Base-by-base conservation (phyloP, 331 rosid genomes). In the Phaseolus coccineus region DNA sequence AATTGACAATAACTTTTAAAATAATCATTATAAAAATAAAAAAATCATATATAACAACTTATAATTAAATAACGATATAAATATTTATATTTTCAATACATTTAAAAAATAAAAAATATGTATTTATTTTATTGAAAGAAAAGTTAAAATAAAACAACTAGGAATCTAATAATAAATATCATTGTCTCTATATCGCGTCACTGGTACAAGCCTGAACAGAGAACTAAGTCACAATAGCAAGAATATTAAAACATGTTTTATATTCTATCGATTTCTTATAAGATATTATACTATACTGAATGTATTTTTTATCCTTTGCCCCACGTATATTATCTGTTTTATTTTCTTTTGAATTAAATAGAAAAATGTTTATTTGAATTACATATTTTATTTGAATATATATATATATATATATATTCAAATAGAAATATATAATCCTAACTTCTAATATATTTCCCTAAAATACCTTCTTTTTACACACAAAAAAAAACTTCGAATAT, bases 41-140 rank as follows among this genome's bases (percentile, higher is more conserved):
- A 37, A 37, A 5, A 40, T 40, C 11, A 19, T 53, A 8, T 19
- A 53, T 8, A 7, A 16, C 19, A 16, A 51, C 2, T 19, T 53
- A 22, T 53, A 19, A 19, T n/a, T 52, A 4, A 6, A 16, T 16
- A 2, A n/a, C 11, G 19, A 52, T 6, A 52, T 14, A 50, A 50
- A 47, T 14, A 50, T 14, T 48, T 13, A 50, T 5, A 50, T 15
- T 27, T 6, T 22, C 16, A 46, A 7, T 68, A 13, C 13, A 9
- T 44, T 67, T 39, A 1, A 7, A 39, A 6, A 6, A 6, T 5
- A 4, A 4, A 37, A 39, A 39, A 39, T 1, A 39, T 39, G 9
- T 39, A 6, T 39, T 6, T 31, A 50, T 35, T 76, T 31, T 71
- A 35, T 76, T 76, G 40, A 11, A 52, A 65, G 55, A 52, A 77